A percentile compares a stretch with the other conserved stretches of the same genome.
Conservation (phyloP, 2,329 filamentous ascomycete genomes). For the Colletotrichum viniferum region DNA sequence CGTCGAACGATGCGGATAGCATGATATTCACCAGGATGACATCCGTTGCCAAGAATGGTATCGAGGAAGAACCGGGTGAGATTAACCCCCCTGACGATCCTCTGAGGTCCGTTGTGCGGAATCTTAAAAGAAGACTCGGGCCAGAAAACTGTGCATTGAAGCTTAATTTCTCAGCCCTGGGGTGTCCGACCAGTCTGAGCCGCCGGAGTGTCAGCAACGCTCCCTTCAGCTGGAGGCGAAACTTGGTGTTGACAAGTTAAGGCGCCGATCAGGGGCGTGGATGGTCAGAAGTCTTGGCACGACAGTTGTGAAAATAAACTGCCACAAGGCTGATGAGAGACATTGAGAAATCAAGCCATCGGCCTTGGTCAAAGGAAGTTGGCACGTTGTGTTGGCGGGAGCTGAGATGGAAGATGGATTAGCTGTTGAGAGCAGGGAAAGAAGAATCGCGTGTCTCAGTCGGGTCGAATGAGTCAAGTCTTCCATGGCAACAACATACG, state of each 20-base stretch:
- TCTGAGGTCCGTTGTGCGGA: background rate
- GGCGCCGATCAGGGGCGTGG: background rate
- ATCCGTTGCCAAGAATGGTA: background rate
- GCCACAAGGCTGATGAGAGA: background rate
- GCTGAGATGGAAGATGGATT: background rate
- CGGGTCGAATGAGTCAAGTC: background rate
- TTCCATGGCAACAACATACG: background rate
- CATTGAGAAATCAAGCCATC: background rate
- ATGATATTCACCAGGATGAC: background rate
- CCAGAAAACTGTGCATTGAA: background rate
- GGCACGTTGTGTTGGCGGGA: background rate
- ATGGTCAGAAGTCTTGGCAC: slow-evolving; percentile 9
- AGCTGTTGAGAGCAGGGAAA: background rate
- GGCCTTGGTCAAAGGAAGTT: background rate
- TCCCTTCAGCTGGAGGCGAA: background rate
- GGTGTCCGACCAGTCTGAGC: background rate
- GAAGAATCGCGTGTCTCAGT: background rate
- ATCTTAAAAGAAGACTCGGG: background rate
- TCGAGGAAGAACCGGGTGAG: background rate
- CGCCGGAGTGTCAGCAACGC: background rate
- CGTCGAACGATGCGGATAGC: background rate
- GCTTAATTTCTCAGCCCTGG: background rate
- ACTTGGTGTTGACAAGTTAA: background rate
- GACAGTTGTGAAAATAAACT: background rate
- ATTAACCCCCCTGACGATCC: background rate